These are phyloP conservation scores for Xylaria telfairii DNA, from an alignment of 495 filamentous ascomycete genomes.

Conservation along the genomic window DNA sequence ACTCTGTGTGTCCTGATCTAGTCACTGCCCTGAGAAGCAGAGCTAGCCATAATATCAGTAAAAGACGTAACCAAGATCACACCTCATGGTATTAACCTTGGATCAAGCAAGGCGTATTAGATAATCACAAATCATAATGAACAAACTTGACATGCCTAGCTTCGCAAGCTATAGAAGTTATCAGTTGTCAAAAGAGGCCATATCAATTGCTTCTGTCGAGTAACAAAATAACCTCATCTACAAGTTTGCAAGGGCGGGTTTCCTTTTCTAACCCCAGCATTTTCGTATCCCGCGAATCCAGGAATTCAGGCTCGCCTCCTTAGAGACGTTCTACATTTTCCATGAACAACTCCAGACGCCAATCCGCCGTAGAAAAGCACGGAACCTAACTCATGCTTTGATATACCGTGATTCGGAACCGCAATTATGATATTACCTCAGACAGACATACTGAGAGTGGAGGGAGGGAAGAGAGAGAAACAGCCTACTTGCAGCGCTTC, in stretches of 20 bases:
- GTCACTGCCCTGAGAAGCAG: too few relatives aligned
- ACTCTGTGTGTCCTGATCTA: background rate
- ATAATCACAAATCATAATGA: background rate
- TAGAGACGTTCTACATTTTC: constrained; percentile 21
- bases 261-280: background rate
- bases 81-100: background rate
- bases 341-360: constrained; percentile 26
- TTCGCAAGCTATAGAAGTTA: background rate
- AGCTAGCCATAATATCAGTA: background rate
- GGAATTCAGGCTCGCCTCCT: background rate
- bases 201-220: background rate
- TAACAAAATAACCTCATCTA: background rate
- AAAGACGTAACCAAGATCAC: background rate
- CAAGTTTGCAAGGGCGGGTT: background rate
- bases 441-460: constrained; percentile 33
- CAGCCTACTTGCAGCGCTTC: constrained; percentile 73
- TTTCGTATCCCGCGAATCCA: background rate
- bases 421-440: constrained; percentile 14
- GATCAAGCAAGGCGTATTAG: background rate
- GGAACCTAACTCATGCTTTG: constrained; percentile 14
- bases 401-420: constrained; percentile 19
- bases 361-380: background rate
- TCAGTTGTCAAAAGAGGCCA: background rate
- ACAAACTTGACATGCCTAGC: background rate
- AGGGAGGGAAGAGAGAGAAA: background rate